Evolutionary conservation across 257 asterid species (phyloP).

Genomic region (Dorcoceras hygrometricum): DNA sequence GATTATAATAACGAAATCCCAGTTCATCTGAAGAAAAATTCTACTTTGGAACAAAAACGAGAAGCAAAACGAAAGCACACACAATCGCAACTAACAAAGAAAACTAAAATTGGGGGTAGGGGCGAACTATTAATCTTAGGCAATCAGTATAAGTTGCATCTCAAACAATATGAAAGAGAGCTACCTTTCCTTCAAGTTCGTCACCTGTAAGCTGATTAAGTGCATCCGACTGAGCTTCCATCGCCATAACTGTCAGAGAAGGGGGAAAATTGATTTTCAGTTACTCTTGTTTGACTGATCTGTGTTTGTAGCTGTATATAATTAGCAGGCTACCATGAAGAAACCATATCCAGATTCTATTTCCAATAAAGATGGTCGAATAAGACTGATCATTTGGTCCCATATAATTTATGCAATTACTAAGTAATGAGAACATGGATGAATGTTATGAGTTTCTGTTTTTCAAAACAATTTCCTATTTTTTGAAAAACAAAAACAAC

Average conservation of each 20-base stretch:
- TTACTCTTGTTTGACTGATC: constrained; percentile 3
- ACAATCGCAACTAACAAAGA: not conserved
- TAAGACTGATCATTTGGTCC: too few relatives aligned
- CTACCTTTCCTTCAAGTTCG: constrained; percentile 97
- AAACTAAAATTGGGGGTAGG: not conserved
- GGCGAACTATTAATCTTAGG: too few relatives aligned
- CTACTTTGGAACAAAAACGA: not conserved
- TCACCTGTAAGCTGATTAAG: constrained; percentile 72
- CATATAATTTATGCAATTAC: not conserved
- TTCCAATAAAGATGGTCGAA: not conserved
- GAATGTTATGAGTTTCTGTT: too few relatives aligned
- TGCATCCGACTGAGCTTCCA: constrained; percentile 97
- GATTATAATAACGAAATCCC: not conserved
- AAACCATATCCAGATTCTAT: constrained; percentile 5
- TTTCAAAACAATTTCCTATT: too few relatives aligned
- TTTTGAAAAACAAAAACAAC: too few relatives aligned
- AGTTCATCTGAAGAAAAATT: constrained; percentile 5
- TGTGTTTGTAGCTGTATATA: not conserved
- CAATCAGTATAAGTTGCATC: not conserved
- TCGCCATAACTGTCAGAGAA: constrained; percentile 59
- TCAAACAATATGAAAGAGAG: constrained; percentile 1
- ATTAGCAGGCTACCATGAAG: not conserved
- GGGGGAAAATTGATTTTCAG: constrained; percentile 18
- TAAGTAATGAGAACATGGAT: not conserved
- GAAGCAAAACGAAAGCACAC: not conserved